Evolutionary conservation across 495 filamentous ascomycete species (phyloP).

Genomic region (Eremomyces bilateralis): DNA sequence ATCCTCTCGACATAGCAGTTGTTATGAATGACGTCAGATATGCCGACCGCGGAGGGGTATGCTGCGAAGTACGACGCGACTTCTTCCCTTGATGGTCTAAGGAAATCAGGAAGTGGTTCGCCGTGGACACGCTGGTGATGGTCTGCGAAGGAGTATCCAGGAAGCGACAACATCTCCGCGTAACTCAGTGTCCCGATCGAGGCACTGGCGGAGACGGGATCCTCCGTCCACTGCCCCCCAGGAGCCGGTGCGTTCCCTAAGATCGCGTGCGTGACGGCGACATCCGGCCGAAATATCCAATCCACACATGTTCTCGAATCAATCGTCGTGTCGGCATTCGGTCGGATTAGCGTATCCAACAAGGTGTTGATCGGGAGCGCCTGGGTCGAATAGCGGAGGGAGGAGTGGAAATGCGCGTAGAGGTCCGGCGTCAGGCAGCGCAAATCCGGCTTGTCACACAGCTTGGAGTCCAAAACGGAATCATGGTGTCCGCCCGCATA

Average conservation of each 20-base stretch:
- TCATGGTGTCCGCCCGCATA: constrained; percentile 39
- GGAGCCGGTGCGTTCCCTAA: constrained; percentile 30
- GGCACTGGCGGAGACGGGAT: constrained; percentile 29
- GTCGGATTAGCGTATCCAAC: constrained; percentile 41
- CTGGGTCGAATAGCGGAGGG: constrained; percentile 42
- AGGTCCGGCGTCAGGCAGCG: constrained; percentile 26
- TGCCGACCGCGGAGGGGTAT: constrained; percentile 33
- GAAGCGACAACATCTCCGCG: constrained; percentile 42
- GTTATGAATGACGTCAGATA: constrained; percentile 28
- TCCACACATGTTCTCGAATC: constrained; percentile 28
- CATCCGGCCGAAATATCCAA: constrained; percentile 31
- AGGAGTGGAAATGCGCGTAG: constrained; percentile 35
- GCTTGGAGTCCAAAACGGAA: constrained; percentile 33
- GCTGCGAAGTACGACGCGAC: constrained; percentile 34
- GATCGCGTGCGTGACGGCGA: constrained; percentile 33
- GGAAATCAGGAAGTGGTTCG: constrained; percentile 27
- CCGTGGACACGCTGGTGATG: constrained; percentile 25
- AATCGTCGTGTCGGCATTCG: constrained; percentile 37
- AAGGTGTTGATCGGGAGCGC: constrained; percentile 42
- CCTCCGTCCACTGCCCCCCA: constrained; percentile 44
- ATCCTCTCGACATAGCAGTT: background rate
- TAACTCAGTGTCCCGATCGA: constrained; percentile 28
- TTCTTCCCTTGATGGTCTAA: constrained; percentile 34
- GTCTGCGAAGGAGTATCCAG: constrained; percentile 37
- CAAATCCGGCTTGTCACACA: constrained; percentile 23